Base-by-base conservation (phyloP, 163 green algal genomes). In the Prototheca cutis region DNA sequence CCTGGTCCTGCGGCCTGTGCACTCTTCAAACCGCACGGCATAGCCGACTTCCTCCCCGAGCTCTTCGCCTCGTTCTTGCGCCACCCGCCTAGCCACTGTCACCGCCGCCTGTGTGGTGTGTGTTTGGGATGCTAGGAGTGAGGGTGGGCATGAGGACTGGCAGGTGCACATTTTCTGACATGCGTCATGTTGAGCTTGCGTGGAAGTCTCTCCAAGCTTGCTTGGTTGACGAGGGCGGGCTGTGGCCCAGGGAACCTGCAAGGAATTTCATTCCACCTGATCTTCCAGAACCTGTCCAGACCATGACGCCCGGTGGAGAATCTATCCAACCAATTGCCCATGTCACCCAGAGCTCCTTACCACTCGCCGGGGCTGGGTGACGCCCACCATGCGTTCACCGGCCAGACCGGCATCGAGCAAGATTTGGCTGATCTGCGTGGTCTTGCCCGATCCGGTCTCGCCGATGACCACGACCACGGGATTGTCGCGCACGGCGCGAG, bases 401-500 rank as follows among this genome's bases (percentile, higher is more conserved):
- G 65, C 77, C 36, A 85, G 79, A 0, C 81, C 86, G 8, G 78
- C 77, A 17, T 95, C 81, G 34, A 80, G 36, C 21, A 95, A 54
- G 7, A 95, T 94, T 78, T 95, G 86, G 3, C 84, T 80, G 25
- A 95, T 82, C 63, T 95, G 88, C 10, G 88, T 95, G 0, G 88
- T 94, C 59, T 95, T 95, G 29, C 88, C 88, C 1, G 75, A 88
- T 19, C 88, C 87, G 6, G 88, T 94, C 64, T 95, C 87, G 27
- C 85, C 88, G 31, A 94, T 88, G 0, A 95, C 77, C 1, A 95
- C 78, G 5, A 84, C 76, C 1, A 82, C 48, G 3, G 55, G 29
- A 53, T 83, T 72, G 25, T 29, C 23, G 7, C 21, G 30, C 25
- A 83, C 70, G 8, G 73, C 59, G 15, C 70, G 40, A 4, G 63